Percentiles rank a stretch among this genome's conserved stretches.
phyloP scores from a whole-genome alignment of 1,284 basidiomycete species.

The Xerocomus minutiporus region DNA sequence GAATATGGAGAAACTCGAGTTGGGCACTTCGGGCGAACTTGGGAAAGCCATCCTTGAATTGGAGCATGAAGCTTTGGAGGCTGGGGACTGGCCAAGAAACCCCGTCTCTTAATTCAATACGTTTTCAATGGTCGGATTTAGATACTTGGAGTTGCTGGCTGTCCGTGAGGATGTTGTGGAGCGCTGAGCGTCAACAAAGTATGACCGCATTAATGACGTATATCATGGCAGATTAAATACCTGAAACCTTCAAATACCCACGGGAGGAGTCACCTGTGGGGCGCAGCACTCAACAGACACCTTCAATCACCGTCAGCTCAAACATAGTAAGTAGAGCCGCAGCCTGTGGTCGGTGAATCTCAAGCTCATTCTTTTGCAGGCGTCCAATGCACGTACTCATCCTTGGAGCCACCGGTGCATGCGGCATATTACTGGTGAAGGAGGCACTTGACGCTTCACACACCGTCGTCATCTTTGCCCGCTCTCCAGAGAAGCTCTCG shows the following conservation, averaged over 20 bases:
- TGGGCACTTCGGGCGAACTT: conserved; percentile 45
- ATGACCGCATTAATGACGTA: no score
- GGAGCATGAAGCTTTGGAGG: conserved; percentile 37
- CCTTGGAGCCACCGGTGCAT: conserved; percentile 57
- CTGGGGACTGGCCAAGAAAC: conserved; percentile 21
- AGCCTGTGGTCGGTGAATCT: neutral
- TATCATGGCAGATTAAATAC: no score
- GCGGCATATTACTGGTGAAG: conserved; percentile 51
- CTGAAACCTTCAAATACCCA: no score
- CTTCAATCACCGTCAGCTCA: no score
- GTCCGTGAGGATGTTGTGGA: no score
- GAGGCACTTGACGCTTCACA: conserved; percentile 45
- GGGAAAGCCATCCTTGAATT: conserved; percentile 46
- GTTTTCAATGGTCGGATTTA: no score
- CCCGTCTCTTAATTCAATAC: conserved; percentile 5
- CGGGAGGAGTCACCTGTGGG: no score
- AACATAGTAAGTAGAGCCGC: no score
- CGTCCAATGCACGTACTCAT: conserved; percentile 42
- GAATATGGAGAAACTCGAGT: conserved; percentile 49
- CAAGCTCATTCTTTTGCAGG: neutral
- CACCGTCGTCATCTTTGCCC: conserved; percentile 54
- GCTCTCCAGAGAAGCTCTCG: conserved; percentile 58
- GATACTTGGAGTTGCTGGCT: no score
- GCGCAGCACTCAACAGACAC: neutral
- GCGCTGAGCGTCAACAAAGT: no score